Evolutionary conservation across 345 rosid genomes (phyloP).

Genomic region (Gynandropsis gynandra): DNA sequence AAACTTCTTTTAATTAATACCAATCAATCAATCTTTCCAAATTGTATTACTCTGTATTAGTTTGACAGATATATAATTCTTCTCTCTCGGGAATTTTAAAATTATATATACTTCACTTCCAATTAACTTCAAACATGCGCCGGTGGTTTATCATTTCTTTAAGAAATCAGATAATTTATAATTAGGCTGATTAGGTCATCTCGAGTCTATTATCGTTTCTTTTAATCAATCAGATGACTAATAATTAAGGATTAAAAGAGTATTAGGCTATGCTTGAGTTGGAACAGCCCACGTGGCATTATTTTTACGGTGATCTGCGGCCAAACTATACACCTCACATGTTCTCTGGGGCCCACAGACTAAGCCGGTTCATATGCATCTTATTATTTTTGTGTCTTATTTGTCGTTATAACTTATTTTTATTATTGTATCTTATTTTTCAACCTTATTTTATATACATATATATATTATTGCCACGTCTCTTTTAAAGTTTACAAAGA

Average conservation of each 20-base stretch:
- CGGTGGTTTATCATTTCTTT: constrained; percentile 22
- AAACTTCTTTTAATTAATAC: background rate
- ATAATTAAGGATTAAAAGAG: background rate
- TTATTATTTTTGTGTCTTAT: no score
- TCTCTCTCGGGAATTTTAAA: no score
- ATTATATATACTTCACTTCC: constrained; percentile 8
- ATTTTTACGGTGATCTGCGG: constrained; percentile 21
- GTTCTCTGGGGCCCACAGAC: constrained; percentile 12
- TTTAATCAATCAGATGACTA: background rate
- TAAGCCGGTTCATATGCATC: constrained; percentile 3
- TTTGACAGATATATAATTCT: no score
- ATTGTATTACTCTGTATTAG: no score
- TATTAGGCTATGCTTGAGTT: background rate
- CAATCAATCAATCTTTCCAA: background rate
- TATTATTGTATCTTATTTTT: no score
- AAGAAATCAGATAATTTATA: background rate
- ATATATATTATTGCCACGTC: no score
- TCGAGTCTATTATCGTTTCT: no score
- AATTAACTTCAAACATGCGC: constrained; percentile 14
- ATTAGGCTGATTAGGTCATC: no score
- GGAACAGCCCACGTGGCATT: constrained; percentile 17
- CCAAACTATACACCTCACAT: constrained; percentile 11
- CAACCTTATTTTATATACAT: no score
- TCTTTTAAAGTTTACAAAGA: no score
- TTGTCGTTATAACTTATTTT: no score